Conservation (phyloP, 257 asterid genomes). For the Solanum raphanifolium region DNA sequence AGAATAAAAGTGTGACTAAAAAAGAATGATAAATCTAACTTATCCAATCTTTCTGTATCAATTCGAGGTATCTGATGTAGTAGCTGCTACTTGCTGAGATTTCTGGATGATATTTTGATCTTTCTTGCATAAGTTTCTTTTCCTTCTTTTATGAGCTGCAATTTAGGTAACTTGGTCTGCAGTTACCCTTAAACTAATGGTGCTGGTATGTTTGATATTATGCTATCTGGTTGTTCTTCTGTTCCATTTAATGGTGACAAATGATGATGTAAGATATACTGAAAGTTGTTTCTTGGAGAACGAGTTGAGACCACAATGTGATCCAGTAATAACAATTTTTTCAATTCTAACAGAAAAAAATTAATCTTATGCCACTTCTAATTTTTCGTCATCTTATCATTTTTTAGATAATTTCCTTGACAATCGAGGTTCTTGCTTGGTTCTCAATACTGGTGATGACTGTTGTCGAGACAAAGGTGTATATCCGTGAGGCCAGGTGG, state of each 20-base stretch:
- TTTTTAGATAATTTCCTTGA: conserved; percentile 22
- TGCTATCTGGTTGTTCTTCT: background rate
- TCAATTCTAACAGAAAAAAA: background rate
- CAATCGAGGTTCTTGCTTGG: conserved; percentile 79
- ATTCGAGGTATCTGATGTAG: background rate
- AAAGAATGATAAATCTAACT: background rate
- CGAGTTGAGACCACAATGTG: background rate
- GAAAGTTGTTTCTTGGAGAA: background rate
- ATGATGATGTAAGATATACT: background rate
- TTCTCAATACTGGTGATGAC: conserved; percentile 68
- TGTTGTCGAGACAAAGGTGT: conserved; percentile 58
- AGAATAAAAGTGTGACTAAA: background rate
- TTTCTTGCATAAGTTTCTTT: background rate
- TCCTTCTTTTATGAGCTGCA: background rate
- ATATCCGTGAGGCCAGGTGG: conserved; percentile 81
- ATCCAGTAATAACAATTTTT: background rate
- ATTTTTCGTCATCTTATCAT: background rate
- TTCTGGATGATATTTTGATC: background rate
- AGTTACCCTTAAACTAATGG: background rate
- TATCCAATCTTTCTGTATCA: background rate
- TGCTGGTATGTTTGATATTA: background rate
- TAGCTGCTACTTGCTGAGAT: background rate
- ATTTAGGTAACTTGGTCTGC: background rate
- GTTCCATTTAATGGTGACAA: background rate
- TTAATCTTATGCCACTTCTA: background rate